These are phyloP conservation scores for Tagetes erecta DNA, from an alignment of 129 eudicot genomes.

Conservation along the genomic window DNA sequence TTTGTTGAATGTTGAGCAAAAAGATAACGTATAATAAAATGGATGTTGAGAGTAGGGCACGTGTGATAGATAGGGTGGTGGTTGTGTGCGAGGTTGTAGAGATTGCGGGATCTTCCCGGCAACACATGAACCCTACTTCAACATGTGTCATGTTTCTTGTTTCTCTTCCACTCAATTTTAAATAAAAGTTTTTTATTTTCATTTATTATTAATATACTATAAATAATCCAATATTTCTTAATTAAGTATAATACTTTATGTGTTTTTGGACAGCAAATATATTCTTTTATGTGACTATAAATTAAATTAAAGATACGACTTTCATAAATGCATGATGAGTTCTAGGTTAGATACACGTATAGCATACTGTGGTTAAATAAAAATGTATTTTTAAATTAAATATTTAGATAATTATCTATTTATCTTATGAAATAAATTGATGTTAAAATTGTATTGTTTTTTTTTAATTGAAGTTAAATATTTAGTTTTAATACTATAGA, in stretches of 20 bases:
- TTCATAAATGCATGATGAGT: neutral
- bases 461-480: no score
- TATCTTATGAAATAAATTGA: no score
- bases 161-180: slow-evolving; percentile 1
- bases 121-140: slow-evolving; percentile 33
- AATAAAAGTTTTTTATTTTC: neutral
- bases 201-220: neutral
- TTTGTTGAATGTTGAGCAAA: no score
- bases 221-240: neutral
- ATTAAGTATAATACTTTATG: neutral
- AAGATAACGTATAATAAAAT: neutral
- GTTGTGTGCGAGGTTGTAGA: neutral
- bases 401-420: no score
- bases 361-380: no score
- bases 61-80: slow-evolving; percentile 5
- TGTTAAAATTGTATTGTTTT: no score
- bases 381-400: no score
- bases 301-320: neutral
- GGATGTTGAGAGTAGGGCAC: neutral
- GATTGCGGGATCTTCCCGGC: slow-evolving; percentile 23
- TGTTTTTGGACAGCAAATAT: neutral
- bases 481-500: no score
- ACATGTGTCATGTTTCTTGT: slow-evolving; percentile 32
- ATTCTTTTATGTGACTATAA: neutral
- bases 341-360: no score